A percentile compares a stretch with the other conserved stretches of the same genome.
Evolutionary conservation across 129 eudicot species (phyloP).

Genomic region (Erigeron canadensis): DNA sequence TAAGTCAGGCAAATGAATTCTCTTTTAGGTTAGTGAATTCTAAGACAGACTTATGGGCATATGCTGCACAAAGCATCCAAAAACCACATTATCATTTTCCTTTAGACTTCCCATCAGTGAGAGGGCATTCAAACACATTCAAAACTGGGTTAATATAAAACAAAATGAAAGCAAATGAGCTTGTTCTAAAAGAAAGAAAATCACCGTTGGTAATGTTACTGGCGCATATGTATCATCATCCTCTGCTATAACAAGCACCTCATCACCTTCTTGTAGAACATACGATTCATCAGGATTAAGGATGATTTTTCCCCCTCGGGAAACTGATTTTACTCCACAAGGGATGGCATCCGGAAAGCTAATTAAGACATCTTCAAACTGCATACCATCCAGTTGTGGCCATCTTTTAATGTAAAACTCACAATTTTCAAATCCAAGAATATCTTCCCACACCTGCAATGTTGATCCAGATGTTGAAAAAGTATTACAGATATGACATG

Average conservation of each 20-base stretch:
- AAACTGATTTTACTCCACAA: slow-evolving; percentile 75
- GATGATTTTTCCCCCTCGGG: slow-evolving; percentile 67
- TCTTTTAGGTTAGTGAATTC: not conserved
- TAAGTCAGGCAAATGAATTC: not conserved
- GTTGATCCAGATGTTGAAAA: not conserved
- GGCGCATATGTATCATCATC: slow-evolving; percentile 88
- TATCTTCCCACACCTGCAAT: slow-evolving; percentile 86
- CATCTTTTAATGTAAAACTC: slow-evolving; percentile 88
- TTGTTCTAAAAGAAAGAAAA: slow-evolving; percentile 36
- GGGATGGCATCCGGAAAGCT: slow-evolving; percentile 93
- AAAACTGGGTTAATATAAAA: slow-evolving; percentile 4
- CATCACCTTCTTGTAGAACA: slow-evolving; percentile 88
- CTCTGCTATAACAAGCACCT: slow-evolving; percentile 81
- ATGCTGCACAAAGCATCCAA: not conserved
- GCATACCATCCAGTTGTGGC: slow-evolving; percentile 88
- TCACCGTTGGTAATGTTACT: slow-evolving; percentile 70
- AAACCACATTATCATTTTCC: slow-evolving; percentile 14
- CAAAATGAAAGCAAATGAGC: not conserved
- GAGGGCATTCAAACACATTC: slow-evolving; percentile 1
- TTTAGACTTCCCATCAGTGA: not conserved
- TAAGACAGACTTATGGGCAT: slow-evolving; percentile 12
- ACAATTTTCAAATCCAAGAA: slow-evolving; percentile 85
- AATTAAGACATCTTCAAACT: slow-evolving; percentile 72
- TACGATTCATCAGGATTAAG: slow-evolving; percentile 83
- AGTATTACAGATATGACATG: slow-evolving; percentile 10